Evolutionary conservation across 257 asterid genomes (phyloP).

Genomic region (Solanum chaucha): DNA sequence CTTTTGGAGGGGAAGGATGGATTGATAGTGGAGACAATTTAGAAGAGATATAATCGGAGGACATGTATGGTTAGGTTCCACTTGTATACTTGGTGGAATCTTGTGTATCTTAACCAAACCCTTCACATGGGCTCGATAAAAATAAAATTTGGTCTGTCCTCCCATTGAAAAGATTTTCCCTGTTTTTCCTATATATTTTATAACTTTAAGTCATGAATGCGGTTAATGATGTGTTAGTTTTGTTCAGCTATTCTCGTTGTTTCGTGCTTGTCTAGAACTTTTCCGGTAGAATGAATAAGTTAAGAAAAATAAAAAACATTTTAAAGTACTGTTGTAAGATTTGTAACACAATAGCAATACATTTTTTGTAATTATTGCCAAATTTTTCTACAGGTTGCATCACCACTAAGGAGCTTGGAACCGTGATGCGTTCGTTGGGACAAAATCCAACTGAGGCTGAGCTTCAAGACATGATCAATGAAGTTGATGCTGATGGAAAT

Average conservation of each 20-base stretch:
- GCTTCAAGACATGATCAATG: slow-evolving; percentile 2
- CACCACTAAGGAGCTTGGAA: background rate
- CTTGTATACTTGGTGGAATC: background rate
- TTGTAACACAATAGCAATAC: background rate
- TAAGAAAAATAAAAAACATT: too few relatives aligned
- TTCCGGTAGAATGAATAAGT: too few relatives aligned
- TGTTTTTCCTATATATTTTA: background rate
- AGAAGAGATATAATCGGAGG: background rate
- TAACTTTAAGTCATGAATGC: too few relatives aligned
- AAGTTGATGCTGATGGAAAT: slow-evolving; percentile 1
- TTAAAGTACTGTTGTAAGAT: background rate
- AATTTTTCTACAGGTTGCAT: background rate
- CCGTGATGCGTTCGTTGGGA: background rate
- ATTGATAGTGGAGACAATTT: background rate
- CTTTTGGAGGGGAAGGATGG: background rate
- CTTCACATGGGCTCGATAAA: background rate
- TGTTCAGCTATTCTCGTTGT: too few relatives aligned
- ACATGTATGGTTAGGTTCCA: too few relatives aligned
- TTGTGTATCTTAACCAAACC: background rate
- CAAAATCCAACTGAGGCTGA: slow-evolving; percentile 2
- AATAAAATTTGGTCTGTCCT: background rate
- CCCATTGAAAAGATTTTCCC: background rate
- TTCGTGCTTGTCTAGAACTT: too few relatives aligned
- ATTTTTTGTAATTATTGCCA: background rate
- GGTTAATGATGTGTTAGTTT: too few relatives aligned